A percentile compares a stretch with the other conserved stretches of the same genome.
Conservation (phyloP, 371 early-diverging fungal genomes). For the Nematocida ironsii region DNA sequence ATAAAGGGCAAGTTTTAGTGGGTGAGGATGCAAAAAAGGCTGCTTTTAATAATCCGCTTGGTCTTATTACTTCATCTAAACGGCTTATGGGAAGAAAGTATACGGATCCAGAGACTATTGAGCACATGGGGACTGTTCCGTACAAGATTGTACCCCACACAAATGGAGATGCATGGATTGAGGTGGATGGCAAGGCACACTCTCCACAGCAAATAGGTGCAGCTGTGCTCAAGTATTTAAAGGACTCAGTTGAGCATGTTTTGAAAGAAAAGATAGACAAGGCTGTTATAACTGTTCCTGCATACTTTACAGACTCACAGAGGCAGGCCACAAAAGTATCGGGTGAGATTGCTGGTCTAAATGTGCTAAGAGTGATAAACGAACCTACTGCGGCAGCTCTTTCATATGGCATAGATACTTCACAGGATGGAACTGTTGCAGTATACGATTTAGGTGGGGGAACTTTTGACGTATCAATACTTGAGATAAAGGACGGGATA, state of each 20-base stretch:
- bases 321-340: conserved; percentile 97
- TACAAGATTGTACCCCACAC: conserved; percentile 82
- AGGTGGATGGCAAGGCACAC: conserved; percentile 81
- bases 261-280: conserved; percentile 75
- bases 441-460: conserved; percentile 99
- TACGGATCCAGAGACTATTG: conserved; percentile 78
- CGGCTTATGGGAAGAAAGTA: conserved; percentile 88
- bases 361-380: conserved; percentile 92
- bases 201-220: conserved; percentile 89
- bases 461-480: conserved; percentile 96
- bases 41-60: conserved; percentile 81
- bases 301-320: conserved; percentile 88
- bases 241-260: conserved; percentile 83
- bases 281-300: conserved; percentile 91
- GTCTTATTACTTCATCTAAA: conserved; percentile 87
- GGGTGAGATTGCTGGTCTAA: conserved; percentile 86
- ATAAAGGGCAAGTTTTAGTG: conserved; percentile 73
- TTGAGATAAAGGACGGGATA: conserved; percentile 90
- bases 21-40: conserved; percentile 91
- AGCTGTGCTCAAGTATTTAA: conserved; percentile 86
- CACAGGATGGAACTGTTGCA: conserved; percentile 84
- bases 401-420: conserved; percentile 91
- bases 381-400: conserved; percentile 98
- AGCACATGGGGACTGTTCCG: conserved; percentile 80
- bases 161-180: conserved; percentile 95